Evolutionary conservation across 2,329 filamentous ascomycete genomes (phyloP), one percentile per base, ranked within the genome.

Genomic region (Cordyceps fumosorosea): DNA sequence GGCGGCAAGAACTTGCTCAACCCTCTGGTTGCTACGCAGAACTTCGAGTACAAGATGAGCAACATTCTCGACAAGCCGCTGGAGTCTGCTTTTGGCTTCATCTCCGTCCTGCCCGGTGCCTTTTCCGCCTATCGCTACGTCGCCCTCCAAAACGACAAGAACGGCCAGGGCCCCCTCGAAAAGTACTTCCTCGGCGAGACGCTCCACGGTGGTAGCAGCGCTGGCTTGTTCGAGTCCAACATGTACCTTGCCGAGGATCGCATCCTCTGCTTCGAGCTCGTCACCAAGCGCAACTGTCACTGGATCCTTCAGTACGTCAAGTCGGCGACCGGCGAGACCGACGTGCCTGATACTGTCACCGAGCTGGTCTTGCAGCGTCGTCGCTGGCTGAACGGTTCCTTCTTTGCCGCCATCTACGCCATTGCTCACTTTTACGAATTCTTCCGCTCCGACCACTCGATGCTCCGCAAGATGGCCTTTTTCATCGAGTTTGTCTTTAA

Each of bases 21-120:
- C 71, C 95, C 95, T 0, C 83, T 99, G 5, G 90, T 99, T 24
- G 95, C 95, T 2, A 93, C 93, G 0, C 95, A 99, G 71, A 99
- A 99, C 72, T 99, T 99, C 69, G 95, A 99, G 79, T 99, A 99
- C 83, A 99, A 99, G 83, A 96, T 99, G 89, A 96, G 91, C 75
- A 99, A 99, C 72, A 99, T 99, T 72, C 83, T 99, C 51, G 95
- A 99, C 75, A 99, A 99, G 78, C 95, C 95, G 2, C 80, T 99
- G 47, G 95, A 99, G 74, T 98, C 93, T 4, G 91, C 93, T 0
- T 99, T 99, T 74, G 95, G 95, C 53, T 99, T 98, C 78, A 98
- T 99, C 72, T 91, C 91, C 51, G 95, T 99, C 70, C 81, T 99
- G 71, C 95, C 95, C 0, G 95, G 95, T 79, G 95, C 95, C 63